These are phyloP conservation scores for Nemania abortiva DNA, from an alignment of 2,329 filamentous ascomycete species.

Conservation along the genomic window DNA sequence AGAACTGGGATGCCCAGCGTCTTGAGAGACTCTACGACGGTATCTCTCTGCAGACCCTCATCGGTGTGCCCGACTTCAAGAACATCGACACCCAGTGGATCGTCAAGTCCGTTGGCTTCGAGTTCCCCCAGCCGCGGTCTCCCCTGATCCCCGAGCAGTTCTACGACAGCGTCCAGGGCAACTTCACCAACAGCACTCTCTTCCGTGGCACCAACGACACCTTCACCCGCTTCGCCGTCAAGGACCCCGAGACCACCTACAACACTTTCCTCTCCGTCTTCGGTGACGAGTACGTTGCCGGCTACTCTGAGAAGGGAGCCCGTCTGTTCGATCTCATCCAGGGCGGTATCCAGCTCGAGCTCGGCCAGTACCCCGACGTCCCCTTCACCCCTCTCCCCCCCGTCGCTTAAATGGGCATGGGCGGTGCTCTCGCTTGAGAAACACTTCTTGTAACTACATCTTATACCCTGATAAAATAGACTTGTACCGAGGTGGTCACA, in stretches of 20 bases:
- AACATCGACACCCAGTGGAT: conserved; percentile 42
- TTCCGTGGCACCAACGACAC: conserved; percentile 43
- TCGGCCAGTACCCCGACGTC: conserved; percentile 37
- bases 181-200: conserved; percentile 40
- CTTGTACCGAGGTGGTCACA: conserved; percentile 35
- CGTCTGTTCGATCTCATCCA: conserved; percentile 42
- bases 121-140: conserved; percentile 38
- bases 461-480: conserved; percentile 33
- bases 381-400: conserved; percentile 34
- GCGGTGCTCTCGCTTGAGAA: conserved; percentile 8
- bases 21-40: conserved; percentile 39
- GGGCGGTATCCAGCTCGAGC: conserved; percentile 36
- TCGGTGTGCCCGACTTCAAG: conserved; percentile 39
- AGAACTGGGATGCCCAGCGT: conserved; percentile 35
- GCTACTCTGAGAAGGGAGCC: conserved; percentile 33
- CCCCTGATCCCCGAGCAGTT: conserved; percentile 36
- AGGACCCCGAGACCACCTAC: conserved; percentile 39
- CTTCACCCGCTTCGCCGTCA: conserved; percentile 39
- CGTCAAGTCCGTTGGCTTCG: conserved; percentile 40
- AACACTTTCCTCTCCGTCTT: conserved; percentile 39
- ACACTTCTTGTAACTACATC: conserved; percentile 34
- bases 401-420: conserved; percentile 20
- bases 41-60: conserved; percentile 38
- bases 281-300: conserved; percentile 37
- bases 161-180: conserved; percentile 40